Evolutionary conservation across 805 yeast genomes (phyloP), one percentile per base, ranked within the genome.

Genomic region (Candida endomychidarum): DNA sequence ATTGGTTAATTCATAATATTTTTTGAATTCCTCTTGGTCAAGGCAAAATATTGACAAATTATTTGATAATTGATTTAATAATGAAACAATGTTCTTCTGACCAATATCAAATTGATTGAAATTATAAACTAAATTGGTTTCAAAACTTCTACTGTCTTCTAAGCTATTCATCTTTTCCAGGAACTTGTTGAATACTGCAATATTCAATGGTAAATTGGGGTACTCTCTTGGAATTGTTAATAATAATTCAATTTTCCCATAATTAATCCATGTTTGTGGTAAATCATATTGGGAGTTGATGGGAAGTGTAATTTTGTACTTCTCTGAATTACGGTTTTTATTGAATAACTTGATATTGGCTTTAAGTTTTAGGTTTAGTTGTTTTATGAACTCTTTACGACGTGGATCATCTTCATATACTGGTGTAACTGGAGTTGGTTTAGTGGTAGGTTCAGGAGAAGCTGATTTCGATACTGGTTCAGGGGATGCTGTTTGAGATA

Each of bases 291-390:
- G 34, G 8, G 41, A 30, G 10, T 40, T 40, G 8, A 65, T 49
- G 3, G 72, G 72, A 3, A 68, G 20, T 7, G 48, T 48, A 5
- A 69, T 43, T 41, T 63, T 67, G 48, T 57, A 67, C 16, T 60
- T 53, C 22, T 54, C 56, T 34, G 57, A 64, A 6, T 39, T 21
- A 15, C 44, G 38, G 6, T 57, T 51, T 30, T 50, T 54, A 42
- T 57, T 56, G 52, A 63, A 62, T 4, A 64, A 34, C 29, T 58
- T 60, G 12, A 58, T 48, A 35, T 41, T 10, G 14, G 37, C 10
- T n/a, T 56, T 55, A 7, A 67, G 47, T 40, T 61, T 67, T 31
- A 53, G 49, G 10, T 43, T 45, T 49, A 68, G 42, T 26, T 61
- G 61, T 5, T 56, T 56, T 8, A 65, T 40, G 1, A 51, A 38